Evolutionary conservation across 1,284 basidiomycete genomes (phyloP).

Genomic region (Marasmius sp.): DNA sequence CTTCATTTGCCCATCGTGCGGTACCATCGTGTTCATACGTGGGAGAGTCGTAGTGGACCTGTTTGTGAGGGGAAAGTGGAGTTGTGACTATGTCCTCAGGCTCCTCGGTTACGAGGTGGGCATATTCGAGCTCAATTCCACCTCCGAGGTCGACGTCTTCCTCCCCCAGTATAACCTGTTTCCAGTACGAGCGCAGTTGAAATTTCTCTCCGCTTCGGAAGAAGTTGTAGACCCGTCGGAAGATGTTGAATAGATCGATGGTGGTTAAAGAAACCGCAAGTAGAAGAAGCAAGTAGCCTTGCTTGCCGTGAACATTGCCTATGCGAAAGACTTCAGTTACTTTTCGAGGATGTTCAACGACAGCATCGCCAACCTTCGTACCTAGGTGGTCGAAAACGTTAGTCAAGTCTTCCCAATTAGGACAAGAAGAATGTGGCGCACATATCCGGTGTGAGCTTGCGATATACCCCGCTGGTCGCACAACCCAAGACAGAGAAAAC

Average conservation of each 20-base stretch:
- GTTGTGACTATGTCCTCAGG: conserved; percentile 37
- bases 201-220: conserved; percentile 43
- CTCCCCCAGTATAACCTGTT: conserved; percentile 49
- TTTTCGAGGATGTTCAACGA: too few relatives aligned
- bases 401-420: conserved; percentile 5
- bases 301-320: conserved; percentile 56
- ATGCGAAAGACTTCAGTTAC: conserved; percentile 1
- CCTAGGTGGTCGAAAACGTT: conserved; percentile 39
- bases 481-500: conserved; percentile 55
- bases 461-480: conserved; percentile 63
- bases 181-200: conserved; percentile 53
- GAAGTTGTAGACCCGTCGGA: conserved; percentile 51
- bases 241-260: conserved; percentile 52
- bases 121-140: conserved; percentile 43
- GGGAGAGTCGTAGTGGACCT: conserved; percentile 13
- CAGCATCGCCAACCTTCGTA: conserved; percentile 52
- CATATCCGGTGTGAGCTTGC: conserved; percentile 78
- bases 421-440: conserved; percentile 39
- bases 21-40: conserved; percentile 22
- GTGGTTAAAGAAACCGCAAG: conserved; percentile 56
- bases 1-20: conserved; percentile 47
- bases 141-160: conserved; percentile 19
- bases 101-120: conserved; percentile 54
- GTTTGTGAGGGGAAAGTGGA: conserved; percentile 27
- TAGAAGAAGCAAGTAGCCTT: conserved; percentile 63